A percentile compares a stretch with the other conserved stretches of the same genome.
Conservation (phyloP, 352 stramenopile genomes). For the Phytophthora quininea region DNA sequence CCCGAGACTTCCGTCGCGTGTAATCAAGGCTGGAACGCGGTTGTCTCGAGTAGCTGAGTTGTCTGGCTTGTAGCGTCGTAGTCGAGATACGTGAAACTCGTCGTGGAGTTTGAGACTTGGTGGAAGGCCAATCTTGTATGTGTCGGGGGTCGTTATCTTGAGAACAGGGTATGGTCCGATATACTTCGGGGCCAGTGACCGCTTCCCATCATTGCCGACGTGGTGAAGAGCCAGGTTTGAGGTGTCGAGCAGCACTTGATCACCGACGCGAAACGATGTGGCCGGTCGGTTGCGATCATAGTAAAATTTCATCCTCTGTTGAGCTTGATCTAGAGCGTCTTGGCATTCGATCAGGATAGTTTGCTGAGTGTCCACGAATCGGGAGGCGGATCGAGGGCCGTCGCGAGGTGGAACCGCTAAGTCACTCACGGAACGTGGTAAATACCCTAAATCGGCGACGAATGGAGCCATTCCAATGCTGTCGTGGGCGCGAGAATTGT, state of each 20-base stretch:
- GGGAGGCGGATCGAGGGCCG: not conserved
- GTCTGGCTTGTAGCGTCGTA: slow-evolving; percentile 1
- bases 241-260: slow-evolving; percentile 9
- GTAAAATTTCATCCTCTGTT: slow-evolving; percentile 14
- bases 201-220: slow-evolving; percentile 1
- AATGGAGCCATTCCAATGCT: slow-evolving; percentile 8
- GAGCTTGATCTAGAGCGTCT: slow-evolving; percentile 12
- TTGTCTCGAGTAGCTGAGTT: not conserved
- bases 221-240: slow-evolving; percentile 9
- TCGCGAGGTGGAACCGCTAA: not conserved
- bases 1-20: slow-evolving; percentile 1
- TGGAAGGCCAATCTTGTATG: slow-evolving; percentile 6
- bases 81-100: slow-evolving; percentile 9
- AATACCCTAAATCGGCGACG: slow-evolving; percentile 5
- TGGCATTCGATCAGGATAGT: slow-evolving; percentile 5
- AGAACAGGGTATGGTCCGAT: slow-evolving; percentile 9
- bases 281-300: slow-evolving; percentile 6
- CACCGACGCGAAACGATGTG: not conserved
- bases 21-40: slow-evolving; percentile 6
- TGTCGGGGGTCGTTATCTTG: not conserved
- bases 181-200: not conserved
- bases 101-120: slow-evolving; percentile 6
- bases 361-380: slow-evolving; percentile 5
- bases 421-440: slow-evolving; percentile 7
- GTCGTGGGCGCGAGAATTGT: slow-evolving; percentile 1